Percentiles rank a stretch among this genome's conserved stretches.
Conservation (phyloP, 2,329 filamentous ascomycete species). For the Calonectria multiphialidica region DNA sequence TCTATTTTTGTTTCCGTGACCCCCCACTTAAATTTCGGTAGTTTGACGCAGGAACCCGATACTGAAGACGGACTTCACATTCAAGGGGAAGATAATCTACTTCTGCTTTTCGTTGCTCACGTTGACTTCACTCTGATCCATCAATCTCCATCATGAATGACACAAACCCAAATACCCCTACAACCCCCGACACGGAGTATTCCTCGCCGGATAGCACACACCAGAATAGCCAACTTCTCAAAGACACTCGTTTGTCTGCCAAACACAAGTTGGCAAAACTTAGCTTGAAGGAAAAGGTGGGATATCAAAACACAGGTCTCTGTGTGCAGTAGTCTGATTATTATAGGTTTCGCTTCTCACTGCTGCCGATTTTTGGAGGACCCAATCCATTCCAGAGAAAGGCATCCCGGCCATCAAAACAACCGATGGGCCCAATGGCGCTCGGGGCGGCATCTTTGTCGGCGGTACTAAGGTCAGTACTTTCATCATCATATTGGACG, state of each 20-base stretch:
- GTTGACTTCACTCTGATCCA: neutral
- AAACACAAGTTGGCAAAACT: conserved; percentile 64
- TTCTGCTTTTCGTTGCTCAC: neutral
- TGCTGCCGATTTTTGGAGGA: conserved; percentile 78
- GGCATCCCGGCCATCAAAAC: conserved; percentile 75
- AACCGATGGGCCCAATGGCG: conserved; percentile 78
- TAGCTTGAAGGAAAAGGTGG: conserved; percentile 69
- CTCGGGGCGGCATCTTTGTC: conserved; percentile 76
- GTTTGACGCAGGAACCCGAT: neutral
- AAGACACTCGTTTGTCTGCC: conserved; percentile 55
- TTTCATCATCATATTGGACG: neutral
- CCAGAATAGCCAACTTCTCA: conserved; percentile 49
- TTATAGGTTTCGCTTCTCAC: conserved; percentile 69
- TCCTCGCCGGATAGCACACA: conserved; percentile 60
- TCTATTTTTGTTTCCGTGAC: neutral
- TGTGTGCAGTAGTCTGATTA: neutral
- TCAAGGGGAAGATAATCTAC: neutral
- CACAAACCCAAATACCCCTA: conserved; percentile 43
- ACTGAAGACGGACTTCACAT: neutral
- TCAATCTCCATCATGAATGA: conserved; percentile 31
- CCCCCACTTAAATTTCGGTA: neutral
- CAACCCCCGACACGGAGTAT: conserved; percentile 64
- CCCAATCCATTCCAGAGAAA: conserved; percentile 71
- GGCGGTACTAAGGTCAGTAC: conserved; percentile 70
- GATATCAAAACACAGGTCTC: neutral